Conservation (phyloP, 2,329 filamentous ascomycete genomes). For the Daldinia sp. region DNA sequence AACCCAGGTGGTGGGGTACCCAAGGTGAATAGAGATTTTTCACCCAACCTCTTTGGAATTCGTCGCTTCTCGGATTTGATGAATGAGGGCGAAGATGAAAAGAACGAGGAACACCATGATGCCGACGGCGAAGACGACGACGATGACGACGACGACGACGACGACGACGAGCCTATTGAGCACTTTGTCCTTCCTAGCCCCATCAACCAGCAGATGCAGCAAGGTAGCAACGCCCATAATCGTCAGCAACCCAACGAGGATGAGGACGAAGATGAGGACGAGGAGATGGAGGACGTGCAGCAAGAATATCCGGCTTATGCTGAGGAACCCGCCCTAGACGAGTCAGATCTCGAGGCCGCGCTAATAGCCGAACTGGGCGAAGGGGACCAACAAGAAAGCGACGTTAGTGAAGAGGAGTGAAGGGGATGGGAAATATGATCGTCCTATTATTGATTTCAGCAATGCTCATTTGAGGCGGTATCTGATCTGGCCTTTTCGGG, state of each 20-base stretch:
- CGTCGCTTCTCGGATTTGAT: conserved; percentile 64
- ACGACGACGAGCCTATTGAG: conserved; percentile 52
- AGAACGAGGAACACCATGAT: conserved; percentile 51
- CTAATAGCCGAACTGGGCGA: conserved; percentile 43
- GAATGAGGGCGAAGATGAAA: conserved; percentile 54
- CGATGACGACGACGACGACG: conserved; percentile 58
- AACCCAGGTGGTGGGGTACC: conserved; percentile 62
- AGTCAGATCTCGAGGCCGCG: conserved; percentile 44
- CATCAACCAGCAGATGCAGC: conserved; percentile 51
- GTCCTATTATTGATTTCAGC: conserved; percentile 4
- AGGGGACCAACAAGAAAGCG: conserved; percentile 41
- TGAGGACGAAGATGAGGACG: conserved; percentile 49
- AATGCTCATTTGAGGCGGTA: not conserved
- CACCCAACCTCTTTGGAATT: conserved; percentile 56
- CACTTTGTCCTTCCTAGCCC: conserved; percentile 63
- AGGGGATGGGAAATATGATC: not conserved
- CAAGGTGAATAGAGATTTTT: conserved; percentile 53
- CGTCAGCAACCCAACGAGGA: conserved; percentile 41
- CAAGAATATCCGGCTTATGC: conserved; percentile 43
- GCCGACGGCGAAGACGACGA: conserved; percentile 60
- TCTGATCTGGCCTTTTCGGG: conserved; percentile 3
- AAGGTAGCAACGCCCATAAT: conserved; percentile 36
- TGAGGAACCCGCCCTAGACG: conserved; percentile 40
- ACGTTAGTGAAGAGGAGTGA: conserved; percentile 48
- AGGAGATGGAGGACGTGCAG: conserved; percentile 47